Percentiles rank a stretch among this genome's conserved stretches.
Evolutionary conservation across 352 stramenopile species (phyloP).

Genomic region (Globisporangium megalacanthum): DNA sequence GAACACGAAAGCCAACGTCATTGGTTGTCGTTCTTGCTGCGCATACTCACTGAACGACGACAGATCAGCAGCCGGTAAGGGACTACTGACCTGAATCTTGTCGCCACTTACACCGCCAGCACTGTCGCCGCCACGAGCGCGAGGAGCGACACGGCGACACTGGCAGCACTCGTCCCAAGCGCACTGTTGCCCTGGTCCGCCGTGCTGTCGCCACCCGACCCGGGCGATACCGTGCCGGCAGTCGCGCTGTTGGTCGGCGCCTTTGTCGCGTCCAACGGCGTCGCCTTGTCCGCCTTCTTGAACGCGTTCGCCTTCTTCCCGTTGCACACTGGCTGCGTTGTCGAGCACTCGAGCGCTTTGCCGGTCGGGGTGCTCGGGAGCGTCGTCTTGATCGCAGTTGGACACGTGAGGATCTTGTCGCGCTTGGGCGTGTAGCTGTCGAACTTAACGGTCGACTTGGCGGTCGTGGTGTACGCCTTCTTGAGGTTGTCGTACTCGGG

Average conservation of each 20-base stretch:
- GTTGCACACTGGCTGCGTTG: conserved; percentile 49
- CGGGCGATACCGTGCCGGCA: conserved; percentile 1
- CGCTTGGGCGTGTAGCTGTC: conserved; percentile 23
- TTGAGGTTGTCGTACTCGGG: conserved; percentile 47
- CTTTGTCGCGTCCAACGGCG: conserved; percentile 7
- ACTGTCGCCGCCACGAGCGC: not conserved
- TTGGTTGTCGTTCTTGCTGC: not conserved
- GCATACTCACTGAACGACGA: not conserved
- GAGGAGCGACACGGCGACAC: conserved; percentile 4
- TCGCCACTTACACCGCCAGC: conserved; percentile 5
- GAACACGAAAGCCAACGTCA: not conserved
- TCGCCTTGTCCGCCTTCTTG: conserved; percentile 22
- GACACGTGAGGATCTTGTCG: conserved; percentile 21
- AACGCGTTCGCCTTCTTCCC: conserved; percentile 52
- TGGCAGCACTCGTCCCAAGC: not conserved
- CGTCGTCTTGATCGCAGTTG: conserved; percentile 15
- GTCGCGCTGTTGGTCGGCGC: conserved; percentile 9
- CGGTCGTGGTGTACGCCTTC: conserved; percentile 45
- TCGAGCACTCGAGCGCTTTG: conserved; percentile 41
- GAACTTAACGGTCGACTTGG: conserved; percentile 31
- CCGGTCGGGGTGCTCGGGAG: conserved; percentile 29
- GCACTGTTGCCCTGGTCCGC: conserved; percentile 1
- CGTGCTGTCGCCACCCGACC: not conserved
- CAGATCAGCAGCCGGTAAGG: no score
- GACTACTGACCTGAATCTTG: no score